A percentile compares a stretch with the other conserved stretches of the same genome.
These are phyloP conservation scores for Microbotryum intermedium DNA, from an alignment of 1,284 basidiomycete genomes.

Conservation along the genomic window DNA sequence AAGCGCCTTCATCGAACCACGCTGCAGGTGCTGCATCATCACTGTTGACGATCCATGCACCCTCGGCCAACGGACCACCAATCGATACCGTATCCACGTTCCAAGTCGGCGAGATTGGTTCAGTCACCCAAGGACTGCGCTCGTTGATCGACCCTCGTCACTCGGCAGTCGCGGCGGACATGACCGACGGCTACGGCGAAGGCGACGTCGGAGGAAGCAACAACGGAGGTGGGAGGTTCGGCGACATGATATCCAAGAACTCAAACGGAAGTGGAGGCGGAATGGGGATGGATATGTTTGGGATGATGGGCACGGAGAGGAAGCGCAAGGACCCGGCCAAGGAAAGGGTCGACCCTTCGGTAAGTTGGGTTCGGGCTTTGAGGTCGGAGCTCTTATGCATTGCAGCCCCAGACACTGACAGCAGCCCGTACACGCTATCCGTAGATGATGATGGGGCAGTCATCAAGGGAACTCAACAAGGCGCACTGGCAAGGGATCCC, in stretches of 20 bases:
- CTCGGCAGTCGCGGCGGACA: constrained; percentile 20
- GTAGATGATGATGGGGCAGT: constrained; percentile 48
- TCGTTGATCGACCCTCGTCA: background rate
- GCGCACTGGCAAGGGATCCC: constrained; percentile 47
- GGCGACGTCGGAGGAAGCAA: constrained; percentile 42
- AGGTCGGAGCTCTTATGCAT: too few species aligned
- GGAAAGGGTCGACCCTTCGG: constrained; percentile 55
- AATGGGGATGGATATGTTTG: constrained; percentile 65
- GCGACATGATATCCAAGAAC: background rate
- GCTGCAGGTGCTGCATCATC: background rate
- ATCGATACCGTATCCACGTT: constrained; percentile 28
- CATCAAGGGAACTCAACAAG: constrained; percentile 64
- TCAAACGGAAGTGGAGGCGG: constrained; percentile 1
- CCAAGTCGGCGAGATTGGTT: constrained; percentile 10
- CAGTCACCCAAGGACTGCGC: background rate
- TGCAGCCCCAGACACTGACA: constrained; percentile 5
- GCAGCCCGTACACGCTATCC: too few species aligned
- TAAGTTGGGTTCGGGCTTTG: background rate
- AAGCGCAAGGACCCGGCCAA: constrained; percentile 55
- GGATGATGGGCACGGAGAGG: constrained; percentile 64
- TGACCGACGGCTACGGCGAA: constrained; percentile 66
- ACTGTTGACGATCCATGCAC: background rate
- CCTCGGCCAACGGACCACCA: constrained; percentile 3
- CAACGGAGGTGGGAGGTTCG: constrained; percentile 24
- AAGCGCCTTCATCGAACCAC: constrained; percentile 15